Percentiles rank a stretch among this genome's conserved stretches.
Evolutionary conservation across 1,139 yeast species (phyloP).

Genomic region (Yamadazyma sp.): DNA sequence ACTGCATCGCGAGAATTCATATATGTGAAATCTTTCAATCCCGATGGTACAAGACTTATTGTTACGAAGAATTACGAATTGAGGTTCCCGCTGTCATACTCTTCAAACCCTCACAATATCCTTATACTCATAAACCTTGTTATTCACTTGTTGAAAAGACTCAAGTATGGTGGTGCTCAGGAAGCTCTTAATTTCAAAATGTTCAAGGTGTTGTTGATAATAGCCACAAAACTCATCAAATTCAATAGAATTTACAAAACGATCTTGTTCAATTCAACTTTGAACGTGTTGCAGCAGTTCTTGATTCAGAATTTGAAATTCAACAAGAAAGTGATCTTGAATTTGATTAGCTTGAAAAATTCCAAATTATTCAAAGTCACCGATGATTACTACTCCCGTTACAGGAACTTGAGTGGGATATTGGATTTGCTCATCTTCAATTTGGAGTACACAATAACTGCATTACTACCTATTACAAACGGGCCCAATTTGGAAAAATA

Average conservation of each 20-base stretch:
- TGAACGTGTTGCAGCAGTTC: conserved; percentile 29
- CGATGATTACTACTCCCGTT: conserved; percentile 3
- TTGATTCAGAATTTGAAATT: conserved; percentile 36
- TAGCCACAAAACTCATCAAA: conserved; percentile 32
- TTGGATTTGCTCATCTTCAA: conserved; percentile 31
- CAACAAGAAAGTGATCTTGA: conserved; percentile 38
- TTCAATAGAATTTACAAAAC: conserved; percentile 24
- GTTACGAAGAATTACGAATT: conserved; percentile 14
- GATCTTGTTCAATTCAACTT: conserved; percentile 26
- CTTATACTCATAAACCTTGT: conserved; percentile 23
- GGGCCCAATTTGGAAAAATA: conserved; percentile 44
- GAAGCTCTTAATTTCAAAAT: conserved; percentile 16
- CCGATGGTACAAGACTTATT: conserved; percentile 21
- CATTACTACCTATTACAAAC: conserved; percentile 35
- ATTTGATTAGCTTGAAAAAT: conserved; percentile 35
- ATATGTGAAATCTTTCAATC: conserved; percentile 13
- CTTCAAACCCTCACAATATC: conserved; percentile 13
- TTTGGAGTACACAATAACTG: conserved; percentile 27
- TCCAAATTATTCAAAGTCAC: conserved; percentile 21
- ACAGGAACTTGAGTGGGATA: conserved; percentile 9
- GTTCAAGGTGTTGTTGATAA: conserved; percentile 34
- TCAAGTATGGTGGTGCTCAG: conserved; percentile 1
- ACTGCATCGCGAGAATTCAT: neutral
- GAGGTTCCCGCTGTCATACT: conserved; percentile 15
- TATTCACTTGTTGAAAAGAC: conserved; percentile 24